Base-by-base conservation (phyloP, 164 flowering plant genomes). In the Echeveria elegans region DNA sequence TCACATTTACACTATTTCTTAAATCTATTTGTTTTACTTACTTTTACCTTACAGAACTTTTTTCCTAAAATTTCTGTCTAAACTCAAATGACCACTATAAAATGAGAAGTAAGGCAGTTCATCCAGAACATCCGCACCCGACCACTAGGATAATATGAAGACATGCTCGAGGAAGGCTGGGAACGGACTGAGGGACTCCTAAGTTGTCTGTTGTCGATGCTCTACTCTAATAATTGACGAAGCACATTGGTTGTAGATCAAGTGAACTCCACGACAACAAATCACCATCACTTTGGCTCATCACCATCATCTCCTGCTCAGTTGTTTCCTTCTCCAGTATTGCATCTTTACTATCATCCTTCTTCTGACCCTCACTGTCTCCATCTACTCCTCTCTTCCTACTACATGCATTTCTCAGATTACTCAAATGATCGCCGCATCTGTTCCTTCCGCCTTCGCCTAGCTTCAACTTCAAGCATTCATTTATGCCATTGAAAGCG, bases 221-320 rank as follows among this genome's bases (percentile, higher is more conserved):
- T 14, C 3, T 11, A 21, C n/a, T 50, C 60, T 53, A 53, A 24
- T 53, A 24, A 26, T 53, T 53, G 60, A 53, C 60, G 30, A 53
- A 24, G 26, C 60, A 53, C 41, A 86, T 83, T 9, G 89, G 83
- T 10, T 81, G 82, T 24, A 86, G 89, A 77, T 86, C 90, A 74
- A 88, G 82, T 3, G 86, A 82, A 76, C 77, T 79, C 94, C 94
- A n/a, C n/a, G n/a, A 86, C 18, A 88, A 79, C 60, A 69, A 72
- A 63, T 85, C 90, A 18, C 73, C 73, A 16, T 80, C 78, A 43
- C 56, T 63, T 30, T 72, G 47, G 43, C 52, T 32, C 36, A n/a
- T n/a, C n/a, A n/a, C n/a, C n/a, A n/a, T 34, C 37, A 34, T 34
- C 7, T 69, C 65, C 28, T 63, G 67, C 34, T 73, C 40, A 31